Evolutionary conservation across 1,139 yeast genomes (phyloP).

Genomic region (Yamadazyma sp.): DNA sequence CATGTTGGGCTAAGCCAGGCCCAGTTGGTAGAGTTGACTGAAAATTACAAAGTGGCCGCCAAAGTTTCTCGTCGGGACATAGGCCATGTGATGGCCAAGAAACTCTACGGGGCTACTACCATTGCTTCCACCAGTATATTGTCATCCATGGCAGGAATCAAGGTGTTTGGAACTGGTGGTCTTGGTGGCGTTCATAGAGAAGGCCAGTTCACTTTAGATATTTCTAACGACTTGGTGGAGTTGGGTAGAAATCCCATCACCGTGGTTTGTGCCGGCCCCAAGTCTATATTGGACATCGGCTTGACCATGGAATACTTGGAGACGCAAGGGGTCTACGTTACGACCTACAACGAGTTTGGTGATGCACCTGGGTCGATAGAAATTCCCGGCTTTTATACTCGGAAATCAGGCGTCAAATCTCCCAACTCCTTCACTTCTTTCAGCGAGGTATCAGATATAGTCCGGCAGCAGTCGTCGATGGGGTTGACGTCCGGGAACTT

Average conservation of each 20-base stretch:
- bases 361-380: slow-evolving; percentile 20
- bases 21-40: slow-evolving; percentile 56
- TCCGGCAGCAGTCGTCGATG: slow-evolving; percentile 53
- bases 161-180: slow-evolving; percentile 92
- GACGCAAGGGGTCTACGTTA: slow-evolving; percentile 76
- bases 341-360: slow-evolving; percentile 43
- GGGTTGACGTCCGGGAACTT: slow-evolving; percentile 65
- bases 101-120: slow-evolving; percentile 80
- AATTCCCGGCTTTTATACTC: slow-evolving; percentile 83
- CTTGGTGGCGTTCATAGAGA: slow-evolving; percentile 90
- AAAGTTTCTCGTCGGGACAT: slow-evolving; percentile 84
- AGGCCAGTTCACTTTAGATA: slow-evolving; percentile 73
- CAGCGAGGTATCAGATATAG: slow-evolving; percentile 60
- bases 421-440: slow-evolving; percentile 62
- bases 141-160: slow-evolving; percentile 72
- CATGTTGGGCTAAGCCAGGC: slow-evolving; percentile 56
- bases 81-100: slow-evolving; percentile 66
- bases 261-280: slow-evolving; percentile 91
- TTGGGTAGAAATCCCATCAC: slow-evolving; percentile 80
- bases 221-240: slow-evolving; percentile 87
- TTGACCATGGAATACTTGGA: slow-evolving; percentile 84
- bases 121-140: slow-evolving; percentile 88
- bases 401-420: slow-evolving; percentile 72
- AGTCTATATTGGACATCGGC: slow-evolving; percentile 77
- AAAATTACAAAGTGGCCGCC: slow-evolving; percentile 31